phyloP scores from a whole-genome alignment of 176 grass and related monocot species.

The Oryza coarctata region DNA sequence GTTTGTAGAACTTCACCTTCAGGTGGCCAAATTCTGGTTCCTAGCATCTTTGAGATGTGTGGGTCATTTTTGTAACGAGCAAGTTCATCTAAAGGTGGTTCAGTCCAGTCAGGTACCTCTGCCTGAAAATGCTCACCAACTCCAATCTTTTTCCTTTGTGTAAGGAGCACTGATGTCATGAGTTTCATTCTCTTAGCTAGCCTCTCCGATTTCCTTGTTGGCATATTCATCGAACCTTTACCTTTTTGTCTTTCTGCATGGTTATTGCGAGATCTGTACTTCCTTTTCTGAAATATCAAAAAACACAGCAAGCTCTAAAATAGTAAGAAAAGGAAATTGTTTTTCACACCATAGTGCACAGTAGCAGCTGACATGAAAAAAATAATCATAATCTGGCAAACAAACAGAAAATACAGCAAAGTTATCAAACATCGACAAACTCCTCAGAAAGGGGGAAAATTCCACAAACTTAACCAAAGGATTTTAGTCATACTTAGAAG shows the following conservation, averaged over 20 bases:
- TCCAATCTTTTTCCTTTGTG: constrained; percentile 73
- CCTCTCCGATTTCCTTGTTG: constrained; percentile 85
- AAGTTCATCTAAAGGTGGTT: constrained; percentile 46
- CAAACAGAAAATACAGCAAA: constrained; percentile 22
- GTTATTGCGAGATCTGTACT: constrained; percentile 44
- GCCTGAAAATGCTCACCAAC: constrained; percentile 79
- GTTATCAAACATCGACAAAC: constrained; percentile 8
- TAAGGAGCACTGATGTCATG: constrained; percentile 57
- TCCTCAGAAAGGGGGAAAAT: not conserved
- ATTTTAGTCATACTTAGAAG: not conserved
- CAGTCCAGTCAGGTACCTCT: constrained; percentile 65
- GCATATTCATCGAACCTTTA: constrained; percentile 43
- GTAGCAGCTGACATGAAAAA: constrained; percentile 13
- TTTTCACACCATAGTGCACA: constrained; percentile 1
- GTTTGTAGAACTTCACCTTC: constrained; percentile 37
- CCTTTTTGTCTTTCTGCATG: constrained; percentile 37
- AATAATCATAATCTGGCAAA: not conserved
- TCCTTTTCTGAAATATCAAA: constrained; percentile 69
- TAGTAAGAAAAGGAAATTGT: constrained; percentile 18
- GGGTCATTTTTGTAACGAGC: constrained; percentile 53
- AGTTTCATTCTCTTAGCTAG: constrained; percentile 68
- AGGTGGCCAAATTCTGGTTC: constrained; percentile 65
- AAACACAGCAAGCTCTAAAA: constrained; percentile 19
- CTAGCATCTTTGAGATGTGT: constrained; percentile 64
- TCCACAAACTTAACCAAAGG: constrained; percentile 15